Conservation (phyloP, 2,329 filamentous ascomycete species). For the Paecilomyces fulvus region DNA sequence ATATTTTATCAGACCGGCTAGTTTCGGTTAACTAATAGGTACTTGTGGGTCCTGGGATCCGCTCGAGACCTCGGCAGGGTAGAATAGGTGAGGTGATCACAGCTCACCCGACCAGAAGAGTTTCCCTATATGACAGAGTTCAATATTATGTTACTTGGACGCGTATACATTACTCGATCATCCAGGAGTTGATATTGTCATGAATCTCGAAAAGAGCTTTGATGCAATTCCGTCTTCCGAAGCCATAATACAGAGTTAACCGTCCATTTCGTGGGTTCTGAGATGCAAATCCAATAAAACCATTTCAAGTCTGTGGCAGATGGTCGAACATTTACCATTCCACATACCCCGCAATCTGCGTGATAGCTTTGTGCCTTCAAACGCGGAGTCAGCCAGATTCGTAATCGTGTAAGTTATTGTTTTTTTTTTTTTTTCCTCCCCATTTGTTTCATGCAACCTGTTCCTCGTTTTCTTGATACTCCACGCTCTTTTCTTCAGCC, state of each 20-base stretch:
- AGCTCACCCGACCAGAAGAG: too few relatives aligned
- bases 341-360: neutral
- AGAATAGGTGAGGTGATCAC: too few relatives aligned
- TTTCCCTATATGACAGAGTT: neutral
- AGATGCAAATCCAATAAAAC: neutral
- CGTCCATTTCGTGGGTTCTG: neutral
- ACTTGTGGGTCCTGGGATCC: neutral
- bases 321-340: neutral
- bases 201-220: neutral
- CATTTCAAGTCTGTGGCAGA: neutral
- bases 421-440: neutral
- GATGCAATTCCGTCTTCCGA: neutral
- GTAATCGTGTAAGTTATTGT: neutral
- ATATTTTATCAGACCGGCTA: neutral
- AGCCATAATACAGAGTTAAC: neutral
- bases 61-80: neutral
- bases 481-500: slow-evolving; percentile 3
- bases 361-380: neutral
- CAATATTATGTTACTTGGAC: neutral
- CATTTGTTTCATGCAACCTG: neutral
- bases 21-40: neutral
- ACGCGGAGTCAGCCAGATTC: too few relatives aligned
- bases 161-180: neutral
- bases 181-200: neutral
- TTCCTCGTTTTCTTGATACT: neutral